Percentiles rank a stretch among this genome's conserved stretches.
Conservation (phyloP, 1,284 basidiomycete genomes). For the Malassezia sympodialis region DNA sequence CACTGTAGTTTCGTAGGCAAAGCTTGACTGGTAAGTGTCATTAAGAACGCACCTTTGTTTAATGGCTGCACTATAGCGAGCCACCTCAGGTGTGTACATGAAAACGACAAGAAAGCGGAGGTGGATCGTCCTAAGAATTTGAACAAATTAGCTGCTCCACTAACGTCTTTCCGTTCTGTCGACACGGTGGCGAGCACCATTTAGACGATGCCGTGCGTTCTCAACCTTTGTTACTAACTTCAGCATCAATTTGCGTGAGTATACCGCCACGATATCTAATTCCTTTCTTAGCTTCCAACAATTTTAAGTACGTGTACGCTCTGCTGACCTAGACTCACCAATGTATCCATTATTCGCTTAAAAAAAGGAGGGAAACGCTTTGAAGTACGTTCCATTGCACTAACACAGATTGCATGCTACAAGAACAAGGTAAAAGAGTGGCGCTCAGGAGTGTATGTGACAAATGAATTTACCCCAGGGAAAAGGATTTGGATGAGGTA, state of each 20-base stretch:
- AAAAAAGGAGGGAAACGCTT: slow-evolving; percentile 97
- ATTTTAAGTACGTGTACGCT: slow-evolving; percentile 35
- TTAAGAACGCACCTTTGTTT: background rate
- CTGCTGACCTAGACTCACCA: slow-evolving; percentile 58
- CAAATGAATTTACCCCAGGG: slow-evolving; percentile 43
- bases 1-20: slow-evolving; percentile 56
- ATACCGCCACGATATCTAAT: background rate
- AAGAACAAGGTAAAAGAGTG: slow-evolving; percentile 99
- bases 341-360: slow-evolving; percentile 86
- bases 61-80: slow-evolving; percentile 8
- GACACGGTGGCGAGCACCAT: background rate
- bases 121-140: background rate
- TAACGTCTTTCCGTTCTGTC: background rate
- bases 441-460: slow-evolving; percentile 65
- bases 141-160: background rate
- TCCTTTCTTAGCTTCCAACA: slow-evolving; percentile 27
- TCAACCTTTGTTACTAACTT: background rate
- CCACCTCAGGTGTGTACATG: background rate
- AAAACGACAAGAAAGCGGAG: background rate
- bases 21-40: slow-evolving; percentile 22
- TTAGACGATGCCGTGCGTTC: slow-evolving; percentile 8
- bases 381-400: slow-evolving; percentile 52
- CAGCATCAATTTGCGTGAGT: slow-evolving; percentile 20
- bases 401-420: slow-evolving; percentile 74
- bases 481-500: slow-evolving; percentile 88